Percentiles rank a stretch among this genome's conserved stretches.
These are phyloP conservation scores for Hanseniaspora meyeri DNA, from an alignment of 805 yeast genomes.

Conservation along the genomic window DNA sequence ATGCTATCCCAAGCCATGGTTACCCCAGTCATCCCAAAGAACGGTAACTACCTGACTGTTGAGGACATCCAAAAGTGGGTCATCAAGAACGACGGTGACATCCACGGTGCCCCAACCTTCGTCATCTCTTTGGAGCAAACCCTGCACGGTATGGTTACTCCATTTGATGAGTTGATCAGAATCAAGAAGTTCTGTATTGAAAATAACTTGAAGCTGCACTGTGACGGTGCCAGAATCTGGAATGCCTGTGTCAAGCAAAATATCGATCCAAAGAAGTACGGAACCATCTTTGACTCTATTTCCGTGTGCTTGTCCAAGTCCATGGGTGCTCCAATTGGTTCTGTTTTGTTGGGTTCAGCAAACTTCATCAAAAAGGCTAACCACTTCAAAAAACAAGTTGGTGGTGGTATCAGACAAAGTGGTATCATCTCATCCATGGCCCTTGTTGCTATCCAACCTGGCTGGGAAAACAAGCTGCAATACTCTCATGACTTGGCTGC, in stretches of 20 bases:
- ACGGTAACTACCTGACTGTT: conserved; percentile 63
- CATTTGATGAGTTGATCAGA: conserved; percentile 60
- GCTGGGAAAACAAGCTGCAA: conserved; percentile 42
- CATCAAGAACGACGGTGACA: conserved; percentile 64
- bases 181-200: conserved; percentile 60
- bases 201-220: conserved; percentile 52
- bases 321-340: conserved; percentile 88
- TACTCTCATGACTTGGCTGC: conserved; percentile 41
- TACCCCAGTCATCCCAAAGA: conserved; percentile 62
- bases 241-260: conserved; percentile 66
- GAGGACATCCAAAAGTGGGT: conserved; percentile 60
- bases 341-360: conserved; percentile 60
- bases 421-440: conserved; percentile 80
- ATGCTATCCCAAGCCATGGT: conserved; percentile 87
- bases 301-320: conserved; percentile 82
- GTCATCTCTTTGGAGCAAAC: conserved; percentile 82
- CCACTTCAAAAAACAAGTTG: conserved; percentile 81
- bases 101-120: conserved; percentile 80
- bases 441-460: conserved; percentile 58
- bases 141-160: conserved; percentile 67
- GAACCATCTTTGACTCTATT: conserved; percentile 72
- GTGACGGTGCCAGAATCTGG: conserved; percentile 95
- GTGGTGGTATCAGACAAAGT: conserved; percentile 86
- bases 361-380: conserved; percentile 55
- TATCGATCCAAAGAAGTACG: conserved; percentile 49